A percentile compares a stretch with the other conserved stretches of the same genome.
These are phyloP conservation scores for Neonectria hederae DNA, from an alignment of 2,329 filamentous ascomycete genomes.

Conservation along the genomic window DNA sequence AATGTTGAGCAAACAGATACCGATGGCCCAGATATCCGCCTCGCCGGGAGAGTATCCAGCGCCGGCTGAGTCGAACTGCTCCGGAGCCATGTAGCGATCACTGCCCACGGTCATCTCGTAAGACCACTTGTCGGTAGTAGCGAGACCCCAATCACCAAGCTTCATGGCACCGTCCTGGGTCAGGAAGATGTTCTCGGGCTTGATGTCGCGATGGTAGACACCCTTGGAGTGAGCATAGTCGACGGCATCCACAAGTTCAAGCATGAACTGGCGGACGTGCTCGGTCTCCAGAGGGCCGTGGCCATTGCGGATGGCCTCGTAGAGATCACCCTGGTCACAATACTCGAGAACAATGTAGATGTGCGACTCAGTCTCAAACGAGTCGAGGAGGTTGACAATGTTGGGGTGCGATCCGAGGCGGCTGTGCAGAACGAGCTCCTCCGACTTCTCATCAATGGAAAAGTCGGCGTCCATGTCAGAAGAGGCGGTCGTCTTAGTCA, in stretches of 20 bases:
- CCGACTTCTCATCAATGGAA: constrained; percentile 82
- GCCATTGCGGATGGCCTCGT: constrained; percentile 92
- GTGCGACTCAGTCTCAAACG: constrained; percentile 92
- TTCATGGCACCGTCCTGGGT: constrained; percentile 89
- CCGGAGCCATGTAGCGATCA: constrained; percentile 98
- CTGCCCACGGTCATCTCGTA: constrained; percentile 94
- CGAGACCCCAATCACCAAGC: constrained; percentile 94
- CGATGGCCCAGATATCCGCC: constrained; percentile 97
- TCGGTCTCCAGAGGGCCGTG: constrained; percentile 93
- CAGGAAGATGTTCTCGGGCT: constrained; percentile 99
- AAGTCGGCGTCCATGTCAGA: constrained; percentile 70
- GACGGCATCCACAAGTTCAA: constrained; percentile 89
- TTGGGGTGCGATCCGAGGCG: constrained; percentile 84
- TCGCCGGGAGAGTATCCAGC: constrained; percentile 91
- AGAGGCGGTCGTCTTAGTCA: constrained; percentile 81
- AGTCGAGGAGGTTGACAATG: constrained; percentile 90
- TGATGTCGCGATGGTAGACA: constrained; percentile 97
- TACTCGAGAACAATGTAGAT: constrained; percentile 94
- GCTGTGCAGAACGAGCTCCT: constrained; percentile 82
- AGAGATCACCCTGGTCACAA: constrained; percentile 93
- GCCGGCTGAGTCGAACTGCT: constrained; percentile 91
- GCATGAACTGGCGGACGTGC: constrained; percentile 97
- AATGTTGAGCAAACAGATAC: constrained; percentile 95
- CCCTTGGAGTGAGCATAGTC: constrained; percentile 90
- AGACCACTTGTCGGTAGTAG: constrained; percentile 89